phyloP scores from a whole-genome alignment of 352 stramenopile species.

The Sclerospora graminicola region DNA sequence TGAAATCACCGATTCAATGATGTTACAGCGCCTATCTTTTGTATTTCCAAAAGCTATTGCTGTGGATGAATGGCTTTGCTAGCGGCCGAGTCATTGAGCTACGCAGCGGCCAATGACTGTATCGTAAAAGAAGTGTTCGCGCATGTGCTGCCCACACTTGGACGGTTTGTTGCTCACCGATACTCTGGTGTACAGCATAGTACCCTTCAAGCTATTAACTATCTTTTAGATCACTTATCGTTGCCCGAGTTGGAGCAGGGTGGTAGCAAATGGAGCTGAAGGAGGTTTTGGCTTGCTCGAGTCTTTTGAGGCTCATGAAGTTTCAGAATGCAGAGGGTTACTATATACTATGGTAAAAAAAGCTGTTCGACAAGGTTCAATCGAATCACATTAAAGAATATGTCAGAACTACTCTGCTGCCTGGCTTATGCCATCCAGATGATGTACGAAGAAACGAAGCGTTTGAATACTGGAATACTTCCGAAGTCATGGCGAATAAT shows the following conservation, averaged over 20 bases:
- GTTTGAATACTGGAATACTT: conserved; percentile 39
- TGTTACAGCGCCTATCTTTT: conserved; percentile 61
- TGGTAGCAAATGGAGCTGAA: conserved; percentile 17
- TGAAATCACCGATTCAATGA: conserved; percentile 45
- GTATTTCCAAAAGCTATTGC: conserved; percentile 46
- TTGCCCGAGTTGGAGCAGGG: conserved; percentile 12
- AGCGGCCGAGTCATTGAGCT: conserved; percentile 32
- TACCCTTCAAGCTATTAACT: conserved; percentile 30
- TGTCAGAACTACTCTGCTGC: conserved; percentile 31
- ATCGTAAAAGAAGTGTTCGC: conserved; percentile 35
- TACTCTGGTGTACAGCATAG: conserved; percentile 36
- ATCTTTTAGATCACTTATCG: conserved; percentile 25
- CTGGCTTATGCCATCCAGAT: conserved; percentile 42
- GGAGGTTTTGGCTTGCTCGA: conserved; percentile 33
- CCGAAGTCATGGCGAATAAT: conserved; percentile 17
- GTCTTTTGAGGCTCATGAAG: conserved; percentile 25
- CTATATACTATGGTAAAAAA: conserved; percentile 33
- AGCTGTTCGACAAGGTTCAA: conserved; percentile 22
- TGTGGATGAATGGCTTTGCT: conserved; percentile 46
- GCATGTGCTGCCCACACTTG: conserved; percentile 34
- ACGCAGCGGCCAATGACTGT: conserved; percentile 29
- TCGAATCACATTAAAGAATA: conserved; percentile 6
- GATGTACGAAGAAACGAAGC: conserved; percentile 25
- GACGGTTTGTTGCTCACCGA: conserved; percentile 43
- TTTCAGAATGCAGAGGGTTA: conserved; percentile 26